These are phyloP conservation scores for Cyberlindnera japonica DNA, from an alignment of 805 yeast genomes.

Conservation along the genomic window DNA sequence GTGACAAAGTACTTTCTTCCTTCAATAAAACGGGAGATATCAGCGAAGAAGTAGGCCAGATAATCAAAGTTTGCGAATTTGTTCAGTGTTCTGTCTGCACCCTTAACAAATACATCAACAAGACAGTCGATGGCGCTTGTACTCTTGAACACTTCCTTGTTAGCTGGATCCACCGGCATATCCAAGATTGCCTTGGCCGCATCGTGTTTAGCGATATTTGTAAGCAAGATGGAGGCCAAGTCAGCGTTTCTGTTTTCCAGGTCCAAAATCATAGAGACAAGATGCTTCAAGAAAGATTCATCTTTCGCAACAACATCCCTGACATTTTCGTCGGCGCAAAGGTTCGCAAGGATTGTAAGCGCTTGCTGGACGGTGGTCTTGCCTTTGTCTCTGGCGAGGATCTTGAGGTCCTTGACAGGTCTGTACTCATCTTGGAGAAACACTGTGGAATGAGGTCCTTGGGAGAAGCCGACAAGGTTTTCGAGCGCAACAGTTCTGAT, in stretches of 20 bases:
- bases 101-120: conserved; percentile 87
- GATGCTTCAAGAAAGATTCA: conserved; percentile 45
- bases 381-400: conserved; percentile 53
- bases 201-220: conserved; percentile 82
- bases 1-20: conserved; percentile 80
- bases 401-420: conserved; percentile 70
- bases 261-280: conserved; percentile 49
- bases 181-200: conserved; percentile 51
- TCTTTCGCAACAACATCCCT: conserved; percentile 68
- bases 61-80: conserved; percentile 75
- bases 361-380: conserved; percentile 60
- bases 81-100: conserved; percentile 68
- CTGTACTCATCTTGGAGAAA: conserved; percentile 68
- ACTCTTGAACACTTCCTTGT: conserved; percentile 53
- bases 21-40: conserved; percentile 67
- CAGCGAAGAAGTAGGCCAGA: conserved; percentile 84
- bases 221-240: conserved; percentile 74
- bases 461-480: conserved; percentile 75
- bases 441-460: conserved; percentile 60
- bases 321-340: conserved; percentile 67
- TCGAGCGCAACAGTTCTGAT: conserved; percentile 83
- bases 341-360: conserved; percentile 74
- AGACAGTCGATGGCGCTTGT: conserved; percentile 66
- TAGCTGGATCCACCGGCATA: conserved; percentile 32
- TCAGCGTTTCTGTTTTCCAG: conserved; percentile 68